Conservation (phyloP, 2,329 filamentous ascomycete species). For the Penicillium frequentans region DNA sequence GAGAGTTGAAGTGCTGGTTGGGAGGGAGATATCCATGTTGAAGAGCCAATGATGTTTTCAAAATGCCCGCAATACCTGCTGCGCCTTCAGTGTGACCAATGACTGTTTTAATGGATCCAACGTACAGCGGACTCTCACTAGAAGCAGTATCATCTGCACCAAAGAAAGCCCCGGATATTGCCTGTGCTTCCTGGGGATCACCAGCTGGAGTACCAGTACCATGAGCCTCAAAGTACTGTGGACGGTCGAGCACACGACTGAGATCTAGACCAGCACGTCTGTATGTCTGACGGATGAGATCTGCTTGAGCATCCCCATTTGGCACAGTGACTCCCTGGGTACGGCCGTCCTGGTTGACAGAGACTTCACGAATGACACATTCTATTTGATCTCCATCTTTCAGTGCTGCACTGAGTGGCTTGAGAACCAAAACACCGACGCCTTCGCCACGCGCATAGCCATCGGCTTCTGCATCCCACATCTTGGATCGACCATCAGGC, state of each 20-base stretch:
- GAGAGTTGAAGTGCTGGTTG: conserved; percentile 19
- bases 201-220: conserved; percentile 35
- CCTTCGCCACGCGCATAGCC: conserved; percentile 55
- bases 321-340: conserved; percentile 32
- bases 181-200: conserved; percentile 24
- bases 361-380: conserved; percentile 31
- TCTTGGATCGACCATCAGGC: conserved; percentile 50
- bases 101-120: conserved; percentile 24
- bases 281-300: conserved; percentile 39
- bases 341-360: conserved; percentile 32
- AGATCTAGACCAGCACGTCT: conserved; percentile 34
- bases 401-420: conserved; percentile 49
- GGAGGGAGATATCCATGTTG: conserved; percentile 32
- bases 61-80: conserved; percentile 25
- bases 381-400: conserved; percentile 44
- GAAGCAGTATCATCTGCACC: background rate
- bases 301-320: conserved; percentile 33
- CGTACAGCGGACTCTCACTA: conserved; percentile 6
- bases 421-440: conserved; percentile 50
- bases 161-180: conserved; percentile 12
- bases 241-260: conserved; percentile 15
- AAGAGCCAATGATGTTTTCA: conserved; percentile 34
- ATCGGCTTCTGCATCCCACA: conserved; percentile 44
- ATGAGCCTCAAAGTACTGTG: conserved; percentile 44
- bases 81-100: conserved; percentile 9